These are phyloP conservation scores for Hirsutella minnesotensis DNA, from an alignment of 2,329 filamentous ascomycete genomes.

Conservation along the genomic window DNA sequence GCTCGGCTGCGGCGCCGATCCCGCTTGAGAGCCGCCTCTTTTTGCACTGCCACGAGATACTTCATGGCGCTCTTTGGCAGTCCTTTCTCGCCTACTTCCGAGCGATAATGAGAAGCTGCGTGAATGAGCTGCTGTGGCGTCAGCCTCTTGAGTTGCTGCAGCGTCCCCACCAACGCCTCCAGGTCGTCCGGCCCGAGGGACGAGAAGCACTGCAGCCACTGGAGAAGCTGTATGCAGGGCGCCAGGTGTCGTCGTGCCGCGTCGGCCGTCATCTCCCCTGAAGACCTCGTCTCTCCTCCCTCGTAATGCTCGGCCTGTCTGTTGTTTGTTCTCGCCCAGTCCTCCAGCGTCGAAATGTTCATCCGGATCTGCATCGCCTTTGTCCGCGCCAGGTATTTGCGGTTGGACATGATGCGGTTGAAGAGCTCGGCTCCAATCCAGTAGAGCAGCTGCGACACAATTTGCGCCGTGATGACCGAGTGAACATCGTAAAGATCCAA, in stretches of 20 bases:
- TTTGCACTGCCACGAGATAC: constrained; percentile 71
- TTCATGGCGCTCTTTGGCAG: constrained; percentile 81
- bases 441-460: constrained; percentile 85
- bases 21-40: constrained; percentile 52
- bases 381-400: constrained; percentile 85
- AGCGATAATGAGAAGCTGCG: constrained; percentile 81
- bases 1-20: constrained; percentile 38
- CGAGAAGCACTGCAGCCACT: constrained; percentile 97
- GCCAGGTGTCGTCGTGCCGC: constrained; percentile 73
- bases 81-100: constrained; percentile 90
- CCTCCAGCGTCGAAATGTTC: constrained; percentile 91
- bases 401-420: constrained; percentile 94
- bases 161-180: constrained; percentile 75
- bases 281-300: constrained; percentile 73
- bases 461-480: constrained; percentile 87
- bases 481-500: constrained; percentile 98
- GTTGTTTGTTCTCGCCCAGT: constrained; percentile 92
- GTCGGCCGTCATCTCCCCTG: constrained; percentile 79
- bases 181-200: constrained; percentile 76
- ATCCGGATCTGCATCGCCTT: constrained; percentile 99
- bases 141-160: constrained; percentile 78
- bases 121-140: constrained; percentile 85
- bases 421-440: constrained; percentile 96
- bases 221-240: constrained; percentile 83
- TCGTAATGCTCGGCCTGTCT: constrained; percentile 92